Base-by-base conservation (phyloP, 345 rosid genomes). In the Heritiera fomes region DNA sequence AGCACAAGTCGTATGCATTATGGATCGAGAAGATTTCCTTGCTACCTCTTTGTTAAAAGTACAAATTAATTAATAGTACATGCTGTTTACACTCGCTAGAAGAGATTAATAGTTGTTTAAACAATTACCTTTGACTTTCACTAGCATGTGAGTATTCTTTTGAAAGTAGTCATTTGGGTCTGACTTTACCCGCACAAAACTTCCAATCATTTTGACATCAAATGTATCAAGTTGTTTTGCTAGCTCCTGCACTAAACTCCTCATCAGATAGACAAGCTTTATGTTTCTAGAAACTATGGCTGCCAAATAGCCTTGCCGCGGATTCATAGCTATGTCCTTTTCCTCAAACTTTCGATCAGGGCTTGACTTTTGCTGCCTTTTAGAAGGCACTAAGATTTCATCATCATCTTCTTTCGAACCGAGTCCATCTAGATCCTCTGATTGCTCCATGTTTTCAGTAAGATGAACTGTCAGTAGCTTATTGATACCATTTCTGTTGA, bases 91-190 rank as follows among this genome's bases (percentile, higher is more conserved):
- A 23, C 56, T 70, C 47, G 58, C 34, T 70, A 23, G 1, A 43
- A 28, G 56, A 61, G 69, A 23, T 23, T 13, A n/a, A 64, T 56
- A 20, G 17, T 45, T 10, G 53, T 38, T 17, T 9, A 8, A 10
- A 73, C 34, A 53, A 79, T 71, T 86, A 91, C 94, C 94, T 80
- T 72, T 86, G 32, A 89, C 89, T 85, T 81, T 87, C 71, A 86
- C 78, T 20, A 89, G 89, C 79, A 83, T 85, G 78, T 84, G 77
- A 71, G 86, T 76, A 75, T 86, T 83, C 76, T 75, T 91, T 80
- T 77, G 88, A 34, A 80, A 34, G 81, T 71, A 80, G 72, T 82
- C 88, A 59, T 83, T 71, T 1, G 88, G 89, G 77, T 87, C 84
- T 15, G 84, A 66, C 79, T 81, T 85, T 53, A 87, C 82, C 78